Evolutionary conservation across 768 basidiomycete genomes (phyloP), one percentile per base, ranked within the genome.

Genomic region (Phlegmacium glaucopus): DNA sequence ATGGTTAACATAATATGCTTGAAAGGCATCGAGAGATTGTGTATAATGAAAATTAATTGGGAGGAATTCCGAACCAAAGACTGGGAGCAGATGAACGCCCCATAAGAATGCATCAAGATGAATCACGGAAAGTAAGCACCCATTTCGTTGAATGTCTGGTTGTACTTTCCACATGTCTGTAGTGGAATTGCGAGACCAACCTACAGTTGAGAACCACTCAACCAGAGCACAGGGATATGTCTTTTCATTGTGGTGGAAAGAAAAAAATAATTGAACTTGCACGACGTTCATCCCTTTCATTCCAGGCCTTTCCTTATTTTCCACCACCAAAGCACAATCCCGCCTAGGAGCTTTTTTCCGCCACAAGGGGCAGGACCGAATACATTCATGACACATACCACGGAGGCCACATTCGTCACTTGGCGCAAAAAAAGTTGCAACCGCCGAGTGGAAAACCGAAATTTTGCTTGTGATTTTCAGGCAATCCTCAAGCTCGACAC

Each of bases 161-260:
- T 52, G 40, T 2, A 67, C 66, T 32, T 50, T 56, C 67, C 67
- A 69, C 56, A 67, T 58, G 6, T 61, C 64, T 0, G 57, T 62
- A 9, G 52, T 47, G 5, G 42, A 26, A 43, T 60, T 56, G 13
- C 57, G 59, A 7, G 27, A 32, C 32, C 55, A 50, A 15, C 61
- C 57, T 35, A 49, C 47, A 15, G n/a, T 41, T 28, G 45, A 50
- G 47, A 61, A 68, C 61, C 60, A 61, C 8, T 64, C 52, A 2
- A 67, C 51, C 1, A 67, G 48, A 0, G 61, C 65, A 58, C 66
- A 69, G 0, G 56, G 52, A 32, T 62, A 58, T 9, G 15, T 27
- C 2, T 18, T 46, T 9, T 37, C 52, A 2, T 44, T 13, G 42
- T 58, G 51, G 15, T 22, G 45, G 40, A 68, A 2, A 67, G n/a